Evolutionary conservation across 192 early-diverging fungal genomes (phyloP).

Genomic region (Backusella circina): DNA sequence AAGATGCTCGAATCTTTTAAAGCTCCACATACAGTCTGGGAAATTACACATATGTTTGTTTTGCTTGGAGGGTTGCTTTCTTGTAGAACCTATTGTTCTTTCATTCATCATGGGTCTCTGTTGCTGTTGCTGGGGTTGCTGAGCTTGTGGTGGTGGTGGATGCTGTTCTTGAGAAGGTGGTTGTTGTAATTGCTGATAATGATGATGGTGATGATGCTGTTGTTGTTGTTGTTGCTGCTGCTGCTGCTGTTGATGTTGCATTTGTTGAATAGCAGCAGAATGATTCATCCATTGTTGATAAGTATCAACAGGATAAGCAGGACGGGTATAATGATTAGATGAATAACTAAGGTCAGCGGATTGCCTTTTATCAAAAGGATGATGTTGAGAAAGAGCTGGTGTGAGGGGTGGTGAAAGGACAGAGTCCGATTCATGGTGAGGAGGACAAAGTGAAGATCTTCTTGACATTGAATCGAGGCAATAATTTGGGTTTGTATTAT

Average conservation of each 20-base stretch:
- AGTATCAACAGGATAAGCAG: slow-evolving; percentile 2
- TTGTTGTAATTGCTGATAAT: not conserved
- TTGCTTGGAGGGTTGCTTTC: slow-evolving; percentile 24
- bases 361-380: slow-evolving; percentile 19
- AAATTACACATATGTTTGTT: slow-evolving; percentile 42
- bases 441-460: slow-evolving; percentile 12
- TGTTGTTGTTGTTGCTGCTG: not conserved
- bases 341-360: slow-evolving; percentile 3
- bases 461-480: slow-evolving; percentile 17
- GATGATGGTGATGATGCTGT: not conserved
- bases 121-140: not conserved
- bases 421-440: slow-evolving; percentile 8
- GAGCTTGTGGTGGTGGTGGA: not conserved
- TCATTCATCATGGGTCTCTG: not conserved
- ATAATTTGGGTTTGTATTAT: not conserved
- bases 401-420: slow-evolving; percentile 28
- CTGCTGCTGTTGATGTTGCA: not conserved
- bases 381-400: slow-evolving; percentile 21
- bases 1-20: slow-evolving; percentile 80
- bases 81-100: not conserved
- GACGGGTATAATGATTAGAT: not conserved
- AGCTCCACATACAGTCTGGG: slow-evolving; percentile 50
- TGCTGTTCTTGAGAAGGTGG: not conserved
- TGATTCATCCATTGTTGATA: slow-evolving; percentile 17
- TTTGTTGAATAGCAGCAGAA: slow-evolving; percentile 9